Evolutionary conservation across 192 early-diverging fungal genomes (phyloP), one percentile per base, ranked within the genome.

Genomic region (Linnemannia schmuckeri): DNA sequence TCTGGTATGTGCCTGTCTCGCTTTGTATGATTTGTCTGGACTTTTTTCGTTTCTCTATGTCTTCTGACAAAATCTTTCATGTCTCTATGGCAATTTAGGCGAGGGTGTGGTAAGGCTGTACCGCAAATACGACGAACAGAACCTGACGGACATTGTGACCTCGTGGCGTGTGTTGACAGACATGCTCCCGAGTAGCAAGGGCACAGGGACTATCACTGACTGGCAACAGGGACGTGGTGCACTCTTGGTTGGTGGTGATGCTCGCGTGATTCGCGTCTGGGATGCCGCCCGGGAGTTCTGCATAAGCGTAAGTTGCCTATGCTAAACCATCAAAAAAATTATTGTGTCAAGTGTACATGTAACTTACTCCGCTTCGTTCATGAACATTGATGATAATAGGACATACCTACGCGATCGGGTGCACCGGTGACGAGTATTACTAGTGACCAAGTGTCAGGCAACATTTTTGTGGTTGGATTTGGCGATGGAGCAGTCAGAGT

Each of bases 91-190:
- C 18, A 73, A 4, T 46, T 46, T 88, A 96, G 95, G 94, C 82
- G 96, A 97, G 82, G 95, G 95, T 55, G 92, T 95, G 8, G 89
- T 97, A 30, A 88, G 95, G 61, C 46, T 97, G n/a, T 97, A 95
- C 79, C 88, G 92, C 71, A 92, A 96, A 72, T 95, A 96, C 79
- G 90, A 93, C 15, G 89, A 90, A 41, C 86, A 88, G 18, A 90
- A 89, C 44, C 88, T 93, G 20, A 89, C 93, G 12, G 91, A 94
- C 76, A 88, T 96, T 35, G 91, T 96, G 2, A 91, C 94, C 27
- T 92, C 95, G 13, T 97, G 96, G 96, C 85, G 95, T 35, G 95
- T 93, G 0, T 77, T 97, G 22, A 93, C 94, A 40, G 95, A 96
- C 46, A 88, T 96, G 81, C 70, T 91, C 42, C 91, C 92, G 70